These are phyloP conservation scores for Fusarium sp. DNA, from an alignment of 2,329 filamentous ascomycete genomes.

Conservation along the genomic window DNA sequence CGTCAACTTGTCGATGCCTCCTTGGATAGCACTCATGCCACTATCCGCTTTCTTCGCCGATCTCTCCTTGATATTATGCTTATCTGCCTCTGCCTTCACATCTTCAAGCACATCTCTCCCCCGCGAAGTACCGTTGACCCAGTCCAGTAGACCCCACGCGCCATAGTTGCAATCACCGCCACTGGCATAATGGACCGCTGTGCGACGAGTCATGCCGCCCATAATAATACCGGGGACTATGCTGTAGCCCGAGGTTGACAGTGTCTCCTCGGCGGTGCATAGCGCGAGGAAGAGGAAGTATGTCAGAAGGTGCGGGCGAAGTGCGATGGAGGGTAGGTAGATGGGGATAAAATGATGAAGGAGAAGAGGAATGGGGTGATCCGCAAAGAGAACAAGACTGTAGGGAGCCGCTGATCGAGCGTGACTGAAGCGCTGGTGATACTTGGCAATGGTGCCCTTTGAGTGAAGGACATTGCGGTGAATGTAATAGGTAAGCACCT, in stretches of 20 bases:
- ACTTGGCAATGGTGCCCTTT: conserved; percentile 55
- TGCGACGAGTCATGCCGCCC: conserved; percentile 63
- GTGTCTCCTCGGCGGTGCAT: conserved; percentile 76
- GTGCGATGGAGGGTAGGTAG: conserved; percentile 74
- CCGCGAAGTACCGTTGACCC: conserved; percentile 69
- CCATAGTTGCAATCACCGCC: conserved; percentile 73
- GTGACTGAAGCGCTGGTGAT: conserved; percentile 67
- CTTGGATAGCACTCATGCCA: conserved; percentile 54
- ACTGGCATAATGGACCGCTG: conserved; percentile 69
- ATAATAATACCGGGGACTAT: conserved; percentile 69
- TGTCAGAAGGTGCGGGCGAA: conserved; percentile 80
- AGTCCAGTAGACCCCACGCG: conserved; percentile 75
- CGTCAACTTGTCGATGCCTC: conserved; percentile 53
- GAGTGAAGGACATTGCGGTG: conserved; percentile 81
- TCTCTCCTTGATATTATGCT: conserved; percentile 66
- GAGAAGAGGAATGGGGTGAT: conserved; percentile 77
- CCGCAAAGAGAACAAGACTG: conserved; percentile 75
- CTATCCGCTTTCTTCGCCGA: conserved; percentile 54
- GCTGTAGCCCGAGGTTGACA: conserved; percentile 78
- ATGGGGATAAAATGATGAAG: conserved; percentile 75
- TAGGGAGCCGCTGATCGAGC: conserved; percentile 69
- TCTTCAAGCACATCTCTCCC: conserved; percentile 69
- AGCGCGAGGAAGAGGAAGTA: conserved; percentile 76
- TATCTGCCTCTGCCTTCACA: conserved; percentile 69
- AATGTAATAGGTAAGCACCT: conserved; percentile 79